Base-by-base conservation (phyloP, 140 eudicot genomes). In the Flaveria floridana region DNA sequence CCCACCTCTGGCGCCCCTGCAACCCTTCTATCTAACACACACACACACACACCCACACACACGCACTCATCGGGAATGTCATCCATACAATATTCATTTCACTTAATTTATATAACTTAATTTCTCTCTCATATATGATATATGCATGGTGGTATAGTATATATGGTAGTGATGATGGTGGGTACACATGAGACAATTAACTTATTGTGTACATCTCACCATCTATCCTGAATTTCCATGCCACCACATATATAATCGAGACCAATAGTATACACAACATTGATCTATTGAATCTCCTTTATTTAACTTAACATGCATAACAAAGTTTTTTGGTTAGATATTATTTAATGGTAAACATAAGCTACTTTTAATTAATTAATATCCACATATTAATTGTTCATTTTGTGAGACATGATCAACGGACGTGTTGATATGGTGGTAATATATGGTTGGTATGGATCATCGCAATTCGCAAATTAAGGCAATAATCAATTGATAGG, bases 1-100 rank as follows among this genome's bases (percentile, higher is more conserved):
- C 95, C 95, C 95, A 88, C 92, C 87, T 86, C 97, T 88, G 89
- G 88, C 88, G 86, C 92, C 82, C 76, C 88, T 81, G 86, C 86
- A 64, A 15, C 66, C 41, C 41, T 8, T 19, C 64, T 20, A 3
- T 71, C 83, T 65, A 75, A 30, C 55, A 75, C 82, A 65, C 79
- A 55, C 61, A 42, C 76, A 47, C 34, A 30, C 39, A 3, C 39
- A 30, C 39, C 4, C 39, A 34, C 39, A 34, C 41, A 34, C 73
- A 68, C 78, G 25, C 68, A 70, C 68, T 67, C 87, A 85, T 91
- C 78, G 97, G 88, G 94, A 89, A 87, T 86, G 89, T 92, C 89
- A 85, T 82, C 91, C 90, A 87, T 80, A 83, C 87, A 63, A n/a
- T n/a, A 23, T 23, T 23, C 25, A 23, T 23, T 23, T 23, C 25